Conservation (phyloP, 2,329 filamentous ascomycete genomes). For the Curvularia sp. region DNA sequence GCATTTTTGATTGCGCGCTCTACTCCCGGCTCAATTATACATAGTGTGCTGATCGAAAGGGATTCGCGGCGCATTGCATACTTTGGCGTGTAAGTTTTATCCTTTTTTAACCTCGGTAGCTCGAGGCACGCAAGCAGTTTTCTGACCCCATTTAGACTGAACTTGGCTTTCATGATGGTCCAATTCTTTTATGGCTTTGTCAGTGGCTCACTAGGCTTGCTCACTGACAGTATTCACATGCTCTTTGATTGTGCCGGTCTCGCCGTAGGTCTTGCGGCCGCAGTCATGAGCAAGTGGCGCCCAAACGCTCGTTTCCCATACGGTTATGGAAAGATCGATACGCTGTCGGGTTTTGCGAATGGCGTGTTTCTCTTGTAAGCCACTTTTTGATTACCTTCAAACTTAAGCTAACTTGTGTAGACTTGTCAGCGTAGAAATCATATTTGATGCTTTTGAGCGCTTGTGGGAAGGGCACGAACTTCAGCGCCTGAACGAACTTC, state of each 20-base stretch:
- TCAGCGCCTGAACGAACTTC: constrained; percentile 82
- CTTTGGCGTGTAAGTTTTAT: constrained; percentile 78
- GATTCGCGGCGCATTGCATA: constrained; percentile 97
- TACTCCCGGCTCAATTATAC: constrained; percentile 76
- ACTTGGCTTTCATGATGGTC: constrained; percentile 92
- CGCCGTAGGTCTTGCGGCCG: constrained; percentile 85
- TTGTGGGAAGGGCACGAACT: constrained; percentile 84
- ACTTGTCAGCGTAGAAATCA: constrained; percentile 93
- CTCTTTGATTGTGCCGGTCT: constrained; percentile 97
- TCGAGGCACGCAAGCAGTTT: too few species aligned
- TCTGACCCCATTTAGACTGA: constrained; percentile 66
- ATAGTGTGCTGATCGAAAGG: constrained; percentile 86
- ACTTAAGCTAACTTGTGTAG: constrained; percentile 53
- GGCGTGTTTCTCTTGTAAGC: constrained; percentile 88
- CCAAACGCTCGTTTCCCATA: constrained; percentile 89
- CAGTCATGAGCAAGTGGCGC: constrained; percentile 96
- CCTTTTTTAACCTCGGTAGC: neutral
- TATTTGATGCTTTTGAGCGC: constrained; percentile 90
- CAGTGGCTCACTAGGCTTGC: constrained; percentile 90
- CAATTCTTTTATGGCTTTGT: constrained; percentile 94
- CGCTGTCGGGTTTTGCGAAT: constrained; percentile 93
- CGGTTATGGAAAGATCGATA: constrained; percentile 96
- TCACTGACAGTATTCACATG: constrained; percentile 99
- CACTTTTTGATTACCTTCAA: neutral
- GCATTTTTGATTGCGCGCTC: constrained; percentile 73